Evolutionary conservation across 148 eudicot species (phyloP).

Genomic region (Arbutus unedo): DNA sequence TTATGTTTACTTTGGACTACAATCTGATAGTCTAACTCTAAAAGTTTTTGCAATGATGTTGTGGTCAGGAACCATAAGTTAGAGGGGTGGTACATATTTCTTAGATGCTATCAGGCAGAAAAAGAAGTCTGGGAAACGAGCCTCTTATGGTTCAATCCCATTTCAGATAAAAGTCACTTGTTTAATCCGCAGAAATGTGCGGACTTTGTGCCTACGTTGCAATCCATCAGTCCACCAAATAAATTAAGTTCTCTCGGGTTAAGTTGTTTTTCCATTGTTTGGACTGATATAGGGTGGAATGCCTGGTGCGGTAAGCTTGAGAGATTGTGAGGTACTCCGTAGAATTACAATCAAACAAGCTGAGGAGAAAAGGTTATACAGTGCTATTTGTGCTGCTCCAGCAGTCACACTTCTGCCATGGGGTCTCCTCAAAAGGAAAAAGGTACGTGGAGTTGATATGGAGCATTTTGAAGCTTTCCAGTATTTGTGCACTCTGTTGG

Average conservation of each 20-base stretch:
- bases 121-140: neutral
- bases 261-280: neutral
- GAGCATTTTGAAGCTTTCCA: slow-evolving; percentile 9
- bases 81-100: neutral
- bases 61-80: neutral
- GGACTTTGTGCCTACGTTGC: neutral
- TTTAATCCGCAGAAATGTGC: neutral
- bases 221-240: neutral
- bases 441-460: slow-evolving; percentile 33
- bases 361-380: slow-evolving; percentile 72
- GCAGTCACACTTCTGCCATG: slow-evolving; percentile 93
- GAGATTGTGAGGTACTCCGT: slow-evolving; percentile 74
- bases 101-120: neutral
- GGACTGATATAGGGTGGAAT: slow-evolving; percentile 72
- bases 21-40: neutral
- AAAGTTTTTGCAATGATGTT: neutral
- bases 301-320: slow-evolving; percentile 91
- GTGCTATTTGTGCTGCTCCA: slow-evolving; percentile 97
- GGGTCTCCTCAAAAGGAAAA: slow-evolving; percentile 80
- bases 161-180: neutral
- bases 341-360: slow-evolving; percentile 74
- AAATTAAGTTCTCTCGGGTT: neutral
- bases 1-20: neutral
- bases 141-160: neutral
- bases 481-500: slow-evolving; percentile 8